Evolutionary conservation across 1,139 yeast species (phyloP).

Genomic region (Yamadazyma mexicana): DNA sequence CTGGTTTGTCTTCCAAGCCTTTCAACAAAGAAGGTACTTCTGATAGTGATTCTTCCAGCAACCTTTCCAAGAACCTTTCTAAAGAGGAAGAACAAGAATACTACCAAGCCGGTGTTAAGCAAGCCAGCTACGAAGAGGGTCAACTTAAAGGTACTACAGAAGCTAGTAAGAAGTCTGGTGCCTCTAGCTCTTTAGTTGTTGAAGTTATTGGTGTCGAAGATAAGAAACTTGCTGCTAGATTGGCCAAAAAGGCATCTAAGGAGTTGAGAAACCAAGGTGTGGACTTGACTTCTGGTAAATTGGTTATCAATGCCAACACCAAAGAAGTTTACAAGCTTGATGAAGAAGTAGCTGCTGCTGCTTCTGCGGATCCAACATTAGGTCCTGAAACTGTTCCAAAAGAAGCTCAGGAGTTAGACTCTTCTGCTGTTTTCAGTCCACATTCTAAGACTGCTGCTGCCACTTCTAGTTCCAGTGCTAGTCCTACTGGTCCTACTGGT

Average conservation of each 20-base stretch:
- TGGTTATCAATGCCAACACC: slow-evolving; percentile 37
- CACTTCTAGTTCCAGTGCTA: neutral
- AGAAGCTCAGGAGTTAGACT: slow-evolving; percentile 8
- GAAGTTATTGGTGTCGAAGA: slow-evolving; percentile 42
- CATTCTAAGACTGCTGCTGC: neutral
- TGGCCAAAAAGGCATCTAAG: slow-evolving; percentile 38
- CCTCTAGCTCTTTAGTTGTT: slow-evolving; percentile 23
- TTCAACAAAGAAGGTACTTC: slow-evolving; percentile 9
- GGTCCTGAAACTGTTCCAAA: neutral
- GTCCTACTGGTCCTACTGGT: slow-evolving; percentile 3
- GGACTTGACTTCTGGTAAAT: slow-evolving; percentile 36
- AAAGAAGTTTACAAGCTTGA: slow-evolving; percentile 30
- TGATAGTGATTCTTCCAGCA: neutral
- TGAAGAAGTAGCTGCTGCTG: slow-evolving; percentile 8
- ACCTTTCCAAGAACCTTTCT: slow-evolving; percentile 1
- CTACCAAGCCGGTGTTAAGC: slow-evolving; percentile 14
- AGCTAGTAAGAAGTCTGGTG: slow-evolving; percentile 6
- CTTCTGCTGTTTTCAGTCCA: slow-evolving; percentile 5
- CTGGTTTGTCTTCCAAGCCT: slow-evolving; percentile 12
- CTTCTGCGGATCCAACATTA: neutral
- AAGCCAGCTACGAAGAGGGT: slow-evolving; percentile 12
- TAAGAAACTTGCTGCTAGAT: slow-evolving; percentile 30
- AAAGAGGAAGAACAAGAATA: slow-evolving; percentile 6
- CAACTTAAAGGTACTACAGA: slow-evolving; percentile 7
- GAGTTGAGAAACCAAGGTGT: slow-evolving; percentile 35